phyloP scores from a whole-genome alignment of 176 grass and related monocot species.

The Carex scoparia region DNA sequence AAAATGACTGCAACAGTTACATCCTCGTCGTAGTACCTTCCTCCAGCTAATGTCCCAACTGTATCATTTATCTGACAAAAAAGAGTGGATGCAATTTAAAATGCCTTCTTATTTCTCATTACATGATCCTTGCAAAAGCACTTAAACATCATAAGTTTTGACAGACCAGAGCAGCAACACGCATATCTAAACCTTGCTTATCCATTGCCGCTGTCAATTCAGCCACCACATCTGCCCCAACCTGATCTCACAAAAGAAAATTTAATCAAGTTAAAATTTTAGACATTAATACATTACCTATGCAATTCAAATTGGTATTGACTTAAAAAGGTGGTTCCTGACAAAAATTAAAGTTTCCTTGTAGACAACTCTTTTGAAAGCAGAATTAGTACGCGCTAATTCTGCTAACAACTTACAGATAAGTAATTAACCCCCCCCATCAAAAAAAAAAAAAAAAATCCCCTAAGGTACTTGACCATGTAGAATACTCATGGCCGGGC shows the following conservation, averaged over 20 bases:
- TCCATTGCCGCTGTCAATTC: constrained; percentile 59
- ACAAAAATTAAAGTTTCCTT: not conserved
- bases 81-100: constrained; percentile 11
- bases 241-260: constrained; percentile 43
- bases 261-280: not conserved
- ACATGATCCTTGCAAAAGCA: not conserved
- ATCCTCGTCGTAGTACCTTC: constrained; percentile 69
- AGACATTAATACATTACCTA: not conserved
- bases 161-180: constrained; percentile 69
- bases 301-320: not conserved
- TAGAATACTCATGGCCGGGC: no score
- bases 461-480: no score
- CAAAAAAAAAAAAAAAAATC: no score
- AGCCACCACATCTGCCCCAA: constrained; percentile 69
- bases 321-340: not conserved
- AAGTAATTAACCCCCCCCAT: not conserved
- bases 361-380: not conserved
- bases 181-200: constrained; percentile 73
- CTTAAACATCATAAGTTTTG: not conserved
- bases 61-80: constrained; percentile 76
- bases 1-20: constrained; percentile 75
- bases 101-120: not conserved
- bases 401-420: not conserved
- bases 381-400: not conserved
- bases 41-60: constrained; percentile 78